Evolutionary conservation across 257 asterid species (phyloP).

Genomic region (Verbena officinalis): DNA sequence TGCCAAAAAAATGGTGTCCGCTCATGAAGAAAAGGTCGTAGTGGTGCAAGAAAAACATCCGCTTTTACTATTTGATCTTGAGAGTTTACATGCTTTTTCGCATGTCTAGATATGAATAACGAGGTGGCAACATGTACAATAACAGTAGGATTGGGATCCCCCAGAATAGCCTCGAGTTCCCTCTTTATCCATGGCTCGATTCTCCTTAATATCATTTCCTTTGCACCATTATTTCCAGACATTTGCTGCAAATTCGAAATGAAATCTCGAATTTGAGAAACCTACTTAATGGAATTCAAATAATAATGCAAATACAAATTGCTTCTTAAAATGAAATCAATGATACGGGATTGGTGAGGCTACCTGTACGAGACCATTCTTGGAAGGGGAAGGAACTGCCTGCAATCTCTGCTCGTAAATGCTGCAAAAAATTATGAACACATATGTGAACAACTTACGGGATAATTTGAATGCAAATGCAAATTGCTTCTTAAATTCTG

Average conservation of each 20-base stretch:
- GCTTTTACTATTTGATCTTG: constrained; percentile 17
- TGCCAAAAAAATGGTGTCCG: constrained; percentile 55
- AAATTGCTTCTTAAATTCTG: too few species aligned
- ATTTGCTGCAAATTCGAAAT: constrained; percentile 37
- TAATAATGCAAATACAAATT: neutral
- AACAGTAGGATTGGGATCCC: constrained; percentile 64
- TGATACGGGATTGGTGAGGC: neutral
- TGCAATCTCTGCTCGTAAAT: constrained; percentile 45
- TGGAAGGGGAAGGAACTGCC: constrained; percentile 43
- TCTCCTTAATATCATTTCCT: constrained; percentile 38
- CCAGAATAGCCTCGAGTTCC: constrained; percentile 64
- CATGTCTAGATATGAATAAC: constrained; percentile 39
- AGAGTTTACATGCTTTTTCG: constrained; percentile 26
- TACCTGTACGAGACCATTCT: constrained; percentile 42
- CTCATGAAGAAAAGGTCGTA: constrained; percentile 52
- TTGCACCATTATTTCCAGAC: constrained; percentile 27
- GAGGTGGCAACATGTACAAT: constrained; percentile 62
- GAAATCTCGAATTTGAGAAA: neutral
- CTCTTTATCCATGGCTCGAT: constrained; percentile 58
- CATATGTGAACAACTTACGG: neutral
- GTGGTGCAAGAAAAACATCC: constrained; percentile 52
- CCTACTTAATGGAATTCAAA: neutral
- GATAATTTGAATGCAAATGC: too few species aligned
- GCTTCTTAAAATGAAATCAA: neutral
- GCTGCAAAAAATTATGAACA: constrained; percentile 31